Conservation (phyloP, 768 basidiomycete species). For the Naganishia antarctica region DNA sequence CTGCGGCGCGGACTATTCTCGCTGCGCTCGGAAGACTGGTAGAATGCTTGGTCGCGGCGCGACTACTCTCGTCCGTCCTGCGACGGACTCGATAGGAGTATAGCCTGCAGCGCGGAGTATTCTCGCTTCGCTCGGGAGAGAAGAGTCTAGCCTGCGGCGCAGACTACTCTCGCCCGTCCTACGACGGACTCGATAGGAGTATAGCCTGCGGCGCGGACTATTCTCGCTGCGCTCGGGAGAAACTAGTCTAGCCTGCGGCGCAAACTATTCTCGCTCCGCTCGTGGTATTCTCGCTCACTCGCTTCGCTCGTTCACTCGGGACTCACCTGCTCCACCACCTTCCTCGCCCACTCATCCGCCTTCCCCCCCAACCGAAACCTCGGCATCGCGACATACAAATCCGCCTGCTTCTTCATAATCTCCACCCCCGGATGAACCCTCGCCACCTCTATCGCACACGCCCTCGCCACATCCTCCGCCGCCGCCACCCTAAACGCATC, state of each 20-base stretch:
- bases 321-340: slow-evolving; percentile 69
- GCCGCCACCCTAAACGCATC: slow-evolving; percentile 41
- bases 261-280: slow-evolving; percentile 1
- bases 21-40: too few species aligned
- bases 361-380: slow-evolving; percentile 81
- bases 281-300: slow-evolving; percentile 1
- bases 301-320: not conserved
- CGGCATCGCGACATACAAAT: slow-evolving; percentile 87
- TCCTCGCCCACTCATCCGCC: slow-evolving; percentile 68
- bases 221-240: too few species aligned
- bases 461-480: slow-evolving; percentile 40
- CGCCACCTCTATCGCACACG: slow-evolving; percentile 54
- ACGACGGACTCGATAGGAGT: not conserved
- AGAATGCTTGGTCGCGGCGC: too few species aligned
- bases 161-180: too few species aligned
- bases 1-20: too few species aligned
- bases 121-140: too few species aligned
- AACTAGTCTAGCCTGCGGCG: too few species aligned
- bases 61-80: not conserved
- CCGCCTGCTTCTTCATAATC: slow-evolving; percentile 83
- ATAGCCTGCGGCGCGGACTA: too few species aligned
- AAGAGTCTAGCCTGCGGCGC: too few species aligned
- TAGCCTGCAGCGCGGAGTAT: not conserved
- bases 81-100: not conserved
- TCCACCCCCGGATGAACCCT: slow-evolving; percentile 80